A percentile compares a stretch with the other conserved stretches of the same genome.
phyloP scores from a whole-genome alignment of 2,329 filamentous ascomycete species.

The Davidsoniella australis region DNA sequence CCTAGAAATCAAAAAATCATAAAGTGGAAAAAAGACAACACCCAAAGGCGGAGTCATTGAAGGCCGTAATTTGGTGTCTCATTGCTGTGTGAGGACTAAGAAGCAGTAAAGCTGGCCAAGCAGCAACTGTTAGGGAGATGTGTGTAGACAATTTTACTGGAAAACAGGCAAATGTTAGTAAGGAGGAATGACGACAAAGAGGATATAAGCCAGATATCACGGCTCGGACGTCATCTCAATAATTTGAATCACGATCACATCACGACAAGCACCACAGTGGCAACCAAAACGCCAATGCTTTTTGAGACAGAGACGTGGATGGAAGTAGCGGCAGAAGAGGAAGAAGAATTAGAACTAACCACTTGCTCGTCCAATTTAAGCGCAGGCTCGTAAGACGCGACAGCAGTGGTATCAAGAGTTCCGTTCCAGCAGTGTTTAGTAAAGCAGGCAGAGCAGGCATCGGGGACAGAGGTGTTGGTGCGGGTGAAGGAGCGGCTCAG shows the following conservation, averaged over 20 bases:
- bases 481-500: constrained; percentile 58
- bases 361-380: constrained; percentile 2
- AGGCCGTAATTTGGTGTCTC: too few relatives aligned
- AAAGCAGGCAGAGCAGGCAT: constrained; percentile 63
- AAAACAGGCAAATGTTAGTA: not conserved
- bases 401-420: constrained; percentile 22
- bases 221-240: too few relatives aligned
- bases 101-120: too few relatives aligned
- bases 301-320: too few relatives aligned
- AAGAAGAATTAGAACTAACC: not conserved
- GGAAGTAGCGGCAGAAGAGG: not conserved
- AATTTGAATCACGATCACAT: too few relatives aligned
- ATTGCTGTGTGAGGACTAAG: too few relatives aligned
- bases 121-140: too few relatives aligned
- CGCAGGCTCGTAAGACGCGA: constrained; percentile 6
- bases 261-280: too few relatives aligned
- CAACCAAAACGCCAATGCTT: too few relatives aligned
- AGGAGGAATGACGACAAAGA: not conserved
- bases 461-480: constrained; percentile 51
- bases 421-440: constrained; percentile 84
- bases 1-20: not conserved
- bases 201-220: not conserved
- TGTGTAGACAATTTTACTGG: too few relatives aligned
- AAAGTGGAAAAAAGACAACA: not conserved
- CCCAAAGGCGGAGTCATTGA: too few relatives aligned